Base-by-base conservation (phyloP, 106 monocot genomes). In the Dendrobium catenatum region DNA sequence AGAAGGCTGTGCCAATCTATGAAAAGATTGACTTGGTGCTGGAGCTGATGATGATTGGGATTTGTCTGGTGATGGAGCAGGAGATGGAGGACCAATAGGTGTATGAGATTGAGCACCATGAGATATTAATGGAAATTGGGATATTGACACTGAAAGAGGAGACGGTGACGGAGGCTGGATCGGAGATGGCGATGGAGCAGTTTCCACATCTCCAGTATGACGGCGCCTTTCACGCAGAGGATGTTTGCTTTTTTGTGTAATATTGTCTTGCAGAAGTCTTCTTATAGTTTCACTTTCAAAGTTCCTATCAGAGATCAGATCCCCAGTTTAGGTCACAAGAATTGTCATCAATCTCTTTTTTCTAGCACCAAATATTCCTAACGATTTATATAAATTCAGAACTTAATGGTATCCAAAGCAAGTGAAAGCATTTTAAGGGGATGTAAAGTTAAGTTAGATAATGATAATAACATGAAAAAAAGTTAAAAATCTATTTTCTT, bases 301-400 rank as follows among this genome's bases (percentile, higher is more conserved):
- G 76, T 79, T 80, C 77, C 86, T 86, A 51, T 55, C 26, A 79
- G 8, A 59, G 22, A 80, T 54, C 11, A 51, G 15, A 74, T 67
- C 26, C n/a, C 4, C 44, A 16, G 20, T 6, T 20, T n/a, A 46
- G 6, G 20, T 37, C 37, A 37, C 3, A 37, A 37, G 37, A 37
- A 20, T 9, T 18, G n/a, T 48, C 44, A 24, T 18, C 47, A 22
- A 22, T 10, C 29, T 9, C 1, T 31, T 31, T 18, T 68, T 31
- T 68, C 5, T 29, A 29, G 31, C 29, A 26, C 1, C 68, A 10
- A 68, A 13, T 31, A 68, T 20, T 68, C 9, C 2, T 13, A 29
- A 10, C 15, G 13, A 20, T 58, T 20, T 68, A 27, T 31, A 4
- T 68, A 31, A 68, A 68, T 26, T 29, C 27, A 29, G 26, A 68